These are phyloP conservation scores for Fusarium odoratissimum DNA, from an alignment of 2,329 filamentous ascomycete genomes.

Conservation along the genomic window DNA sequence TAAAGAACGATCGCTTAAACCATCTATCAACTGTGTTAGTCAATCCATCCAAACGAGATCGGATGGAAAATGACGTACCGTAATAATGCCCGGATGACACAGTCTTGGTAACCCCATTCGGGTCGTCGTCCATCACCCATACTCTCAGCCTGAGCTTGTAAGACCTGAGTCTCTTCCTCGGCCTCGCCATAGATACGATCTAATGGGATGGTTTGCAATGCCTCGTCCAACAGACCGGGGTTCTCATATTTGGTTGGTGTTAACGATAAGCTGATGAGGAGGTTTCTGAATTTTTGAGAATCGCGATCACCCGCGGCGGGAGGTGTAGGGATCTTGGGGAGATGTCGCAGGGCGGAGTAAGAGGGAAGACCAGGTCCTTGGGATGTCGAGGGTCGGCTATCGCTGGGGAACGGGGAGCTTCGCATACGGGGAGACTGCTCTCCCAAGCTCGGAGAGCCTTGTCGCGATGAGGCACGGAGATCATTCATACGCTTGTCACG, in stretches of 20 bases:
- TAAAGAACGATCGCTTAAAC: constrained; percentile 96
- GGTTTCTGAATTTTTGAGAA: constrained; percentile 81
- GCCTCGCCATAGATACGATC: constrained; percentile 94
- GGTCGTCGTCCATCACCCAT: constrained; percentile 83
- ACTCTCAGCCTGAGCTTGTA: constrained; percentile 88
- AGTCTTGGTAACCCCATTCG: constrained; percentile 98
- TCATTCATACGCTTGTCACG: constrained; percentile 89
- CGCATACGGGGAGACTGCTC: constrained; percentile 64
- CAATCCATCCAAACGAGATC: not conserved
- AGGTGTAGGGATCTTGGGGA: constrained; percentile 74
- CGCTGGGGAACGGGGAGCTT: constrained; percentile 52
- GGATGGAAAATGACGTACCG: constrained; percentile 65
- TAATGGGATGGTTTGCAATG: constrained; percentile 84
- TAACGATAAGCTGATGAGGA: constrained; percentile 85
- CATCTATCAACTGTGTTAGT: constrained; percentile 60
- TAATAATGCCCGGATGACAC: constrained; percentile 87
- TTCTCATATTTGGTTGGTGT: constrained; percentile 97
- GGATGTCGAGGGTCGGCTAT: constrained; percentile 60
- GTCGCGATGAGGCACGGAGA: constrained; percentile 65
- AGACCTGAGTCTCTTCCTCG: constrained; percentile 90
- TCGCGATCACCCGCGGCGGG: constrained; percentile 73
- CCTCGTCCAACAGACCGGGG: constrained; percentile 92
- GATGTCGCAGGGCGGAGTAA: constrained; percentile 62
- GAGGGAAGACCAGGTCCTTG: constrained; percentile 58
- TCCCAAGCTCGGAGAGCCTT: constrained; percentile 66